Percentiles rank a stretch among this genome's conserved stretches.
Evolutionary conservation across 192 early-diverging fungal genomes (phyloP).

Genomic region (Coemansia sp.): DNA sequence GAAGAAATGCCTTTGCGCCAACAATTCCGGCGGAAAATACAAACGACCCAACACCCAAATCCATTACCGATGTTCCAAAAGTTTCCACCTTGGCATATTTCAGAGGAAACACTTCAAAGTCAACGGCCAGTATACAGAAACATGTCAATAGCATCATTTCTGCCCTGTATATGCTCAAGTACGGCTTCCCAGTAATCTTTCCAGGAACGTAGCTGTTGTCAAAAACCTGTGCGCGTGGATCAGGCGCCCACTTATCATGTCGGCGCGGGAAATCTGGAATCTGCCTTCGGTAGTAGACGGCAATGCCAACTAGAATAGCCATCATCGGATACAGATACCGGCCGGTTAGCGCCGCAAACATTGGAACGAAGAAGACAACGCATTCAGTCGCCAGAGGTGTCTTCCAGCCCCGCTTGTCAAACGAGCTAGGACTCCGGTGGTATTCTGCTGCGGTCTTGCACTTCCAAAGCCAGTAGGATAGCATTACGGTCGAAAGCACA

Average conservation of each 20-base stretch:
- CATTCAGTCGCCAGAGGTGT: constrained; percentile 31
- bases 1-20: constrained; percentile 63
- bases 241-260: constrained; percentile 54
- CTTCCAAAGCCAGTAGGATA: constrained; percentile 57
- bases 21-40: constrained; percentile 91
- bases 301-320: constrained; percentile 11
- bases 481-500: constrained; percentile 36
- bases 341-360: constrained; percentile 44
- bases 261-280: constrained; percentile 39
- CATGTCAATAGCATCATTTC: constrained; percentile 79
- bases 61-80: constrained; percentile 93
- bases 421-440: constrained; percentile 31
- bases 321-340: constrained; percentile 30
- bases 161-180: constrained; percentile 73
- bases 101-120: constrained; percentile 89
- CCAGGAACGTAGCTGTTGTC: constrained; percentile 33
- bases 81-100: constrained; percentile 90
- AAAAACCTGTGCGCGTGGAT: constrained; percentile 45
- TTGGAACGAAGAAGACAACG: constrained; percentile 39
- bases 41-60: constrained; percentile 91
- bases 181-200: constrained; percentile 49
- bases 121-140: constrained; percentile 90
- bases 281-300: constrained; percentile 46
- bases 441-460: constrained; percentile 53
- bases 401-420: constrained; percentile 24